A percentile compares a stretch with the other conserved stretches of the same genome.
Evolutionary conservation across 345 rosid species (phyloP).

Genomic region (Bruguiera parviflora): DNA sequence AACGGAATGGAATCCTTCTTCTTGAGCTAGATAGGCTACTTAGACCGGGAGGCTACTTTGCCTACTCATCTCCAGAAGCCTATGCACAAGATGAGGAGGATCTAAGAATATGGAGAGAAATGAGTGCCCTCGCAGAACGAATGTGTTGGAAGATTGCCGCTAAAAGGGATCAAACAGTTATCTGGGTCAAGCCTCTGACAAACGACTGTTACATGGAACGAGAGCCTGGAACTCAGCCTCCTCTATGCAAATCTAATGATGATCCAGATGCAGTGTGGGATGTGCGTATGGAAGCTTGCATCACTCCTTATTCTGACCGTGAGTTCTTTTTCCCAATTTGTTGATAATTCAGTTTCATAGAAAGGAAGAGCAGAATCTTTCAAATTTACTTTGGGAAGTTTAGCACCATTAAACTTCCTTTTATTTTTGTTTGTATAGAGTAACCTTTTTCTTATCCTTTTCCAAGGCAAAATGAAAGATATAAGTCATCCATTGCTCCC

Average conservation of each 20-base stretch:
- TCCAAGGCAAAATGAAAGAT: too few species aligned
- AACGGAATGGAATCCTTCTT: slow-evolving; percentile 93
- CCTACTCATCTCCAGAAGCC: slow-evolving; percentile 97
- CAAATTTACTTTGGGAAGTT: too few species aligned
- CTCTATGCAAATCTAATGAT: slow-evolving; percentile 75
- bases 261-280: slow-evolving; percentile 91
- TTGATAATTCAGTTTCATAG: neutral
- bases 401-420: too few species aligned
- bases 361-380: too few species aligned
- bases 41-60: slow-evolving; percentile 97
- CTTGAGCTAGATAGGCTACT: slow-evolving; percentile 95
- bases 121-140: slow-evolving; percentile 86
- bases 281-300: slow-evolving; percentile 91
- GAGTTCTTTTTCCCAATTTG: slow-evolving; percentile 34
- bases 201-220: slow-evolving; percentile 86
- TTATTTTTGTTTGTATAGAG: too few species aligned
- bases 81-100: slow-evolving; percentile 96
- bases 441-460: too few species aligned
- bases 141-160: slow-evolving; percentile 98
- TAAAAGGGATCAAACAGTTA: slow-evolving; percentile 89
- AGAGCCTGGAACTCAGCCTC: slow-evolving; percentile 84
- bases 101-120: slow-evolving; percentile 86
- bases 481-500: too few species aligned
- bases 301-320: slow-evolving; percentile 89
- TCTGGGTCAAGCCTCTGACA: slow-evolving; percentile 90